Evolutionary conservation across 2,329 filamentous ascomycete species (phyloP), one percentile per base, ranked within the genome.

Genomic region (Ascochyta clinopodiicola): DNA sequence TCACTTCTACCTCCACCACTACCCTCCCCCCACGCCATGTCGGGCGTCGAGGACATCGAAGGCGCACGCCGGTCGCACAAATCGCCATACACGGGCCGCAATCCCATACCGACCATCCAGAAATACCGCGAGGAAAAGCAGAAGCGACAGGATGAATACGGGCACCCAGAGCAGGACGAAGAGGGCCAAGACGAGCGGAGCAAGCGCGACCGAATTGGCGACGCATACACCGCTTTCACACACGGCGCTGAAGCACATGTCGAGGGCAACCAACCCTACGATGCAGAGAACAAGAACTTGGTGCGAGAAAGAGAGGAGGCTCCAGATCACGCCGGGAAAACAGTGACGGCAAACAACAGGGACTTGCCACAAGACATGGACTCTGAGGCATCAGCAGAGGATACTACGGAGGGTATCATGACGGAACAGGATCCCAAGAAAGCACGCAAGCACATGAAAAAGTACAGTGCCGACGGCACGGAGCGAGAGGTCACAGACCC

Each of bases 401-500:
- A 82, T 53, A 82, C 80, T 2, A 81, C 80, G 0, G 74, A 82
- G 60, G 73, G 73, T 13, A 62, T 66, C 4, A 57, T 75, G 22
- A 62, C 59, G 13, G 71, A 72, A 8, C 58, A 62, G 47, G 74
- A 82, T 51, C 78, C 80, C 1, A 80, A 78, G 63, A 72, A 79
- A 57, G 77, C 78, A 56, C 71, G 81, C 35, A 82, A 83, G 67
- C 62, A 70, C 12, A 78, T 82, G 77, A 81, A 82, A 66, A 78
- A 82, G 54, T 75, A 74, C 55, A 76, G 72, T 40, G 75, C 78
- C 27, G 78, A 81, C 53, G 75, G 78, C 27, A 78, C 80, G 24
- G 80, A 81, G 54, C 78, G 82, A 56, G 81, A 88, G 68, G 88
- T 91, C 42, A 91, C 88, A 1, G 88, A 91, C 66, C 88, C 88